Evolutionary conservation across 306 rosid species (phyloP), one percentile per base, ranked within the genome.

Genomic region (Vachellia pachyceras): DNA sequence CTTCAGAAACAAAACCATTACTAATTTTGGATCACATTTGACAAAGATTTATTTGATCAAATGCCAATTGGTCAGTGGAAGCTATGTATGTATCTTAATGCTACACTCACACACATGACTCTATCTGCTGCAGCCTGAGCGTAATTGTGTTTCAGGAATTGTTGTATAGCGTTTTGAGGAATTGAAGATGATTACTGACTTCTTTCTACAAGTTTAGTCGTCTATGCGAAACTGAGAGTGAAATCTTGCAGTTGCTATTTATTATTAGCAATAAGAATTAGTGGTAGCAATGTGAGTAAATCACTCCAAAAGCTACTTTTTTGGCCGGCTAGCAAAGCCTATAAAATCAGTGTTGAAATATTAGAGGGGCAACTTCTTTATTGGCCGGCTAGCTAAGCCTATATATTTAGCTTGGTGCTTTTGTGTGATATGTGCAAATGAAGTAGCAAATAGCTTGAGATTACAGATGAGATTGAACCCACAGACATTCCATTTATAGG

Each of bases 1-100:
- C 80, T 9, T 44, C 39, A 40, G 42, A 66, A 18, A 76, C 60
- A 72, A 36, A 54, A 77, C 70, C 58, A 60, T 79, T 37, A 60
- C 58, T 49, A 35, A 47, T 82, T 77, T 55, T 50, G 73, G 57
- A 52, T 75, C 66, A 20, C 46, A 75, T 74, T 75, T 69, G 33
- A 75, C 23, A 20, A 14, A 64, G 68, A 72, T 50, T 81, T 69
- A 33, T 66, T 66, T 36, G 25, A 66, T 15, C 44, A 29, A 7
- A 33, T 64, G 20, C 41, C 69, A 37, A 6, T 61, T 69, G 41
- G 73, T 69, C 73, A 40, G 50, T 14, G 36, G 3, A 41, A 69
- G 35, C 29, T 37, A 66, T 66, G 7, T 37, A 10, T n/a, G 6
- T 36, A 49, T 49, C 18, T 36, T 35, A 14, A 36, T 66, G 25